phyloP scores from a whole-genome alignment of 768 basidiomycete genomes.

The Tremella mesenterica region DNA sequence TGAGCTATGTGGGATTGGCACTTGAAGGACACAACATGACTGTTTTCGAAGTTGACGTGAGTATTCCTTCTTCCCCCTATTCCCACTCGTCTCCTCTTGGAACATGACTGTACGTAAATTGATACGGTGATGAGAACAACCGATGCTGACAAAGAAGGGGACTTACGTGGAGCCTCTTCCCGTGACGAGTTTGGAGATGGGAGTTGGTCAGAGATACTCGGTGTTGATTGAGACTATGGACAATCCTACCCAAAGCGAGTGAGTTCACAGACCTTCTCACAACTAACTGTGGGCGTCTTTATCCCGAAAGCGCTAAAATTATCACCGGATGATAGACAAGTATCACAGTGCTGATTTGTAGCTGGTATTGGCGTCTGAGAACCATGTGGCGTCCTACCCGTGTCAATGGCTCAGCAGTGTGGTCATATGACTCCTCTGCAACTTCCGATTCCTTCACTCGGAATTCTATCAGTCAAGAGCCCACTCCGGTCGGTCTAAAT shows the following conservation, averaged over 20 bases:
- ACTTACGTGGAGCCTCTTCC: slow-evolving; percentile 6
- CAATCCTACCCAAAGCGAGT: slow-evolving; percentile 1
- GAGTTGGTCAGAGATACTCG: slow-evolving; percentile 5
- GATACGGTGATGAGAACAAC: not conserved
- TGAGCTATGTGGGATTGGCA: slow-evolving; percentile 2
- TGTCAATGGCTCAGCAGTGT: slow-evolving; percentile 3
- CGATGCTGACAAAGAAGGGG: not conserved
- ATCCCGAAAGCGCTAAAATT: no score
- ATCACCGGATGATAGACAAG: not conserved
- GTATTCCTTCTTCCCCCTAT: not conserved
- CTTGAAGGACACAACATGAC: slow-evolving; percentile 14
- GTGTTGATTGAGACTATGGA: slow-evolving; percentile 5
- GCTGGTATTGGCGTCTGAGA: slow-evolving; percentile 2
- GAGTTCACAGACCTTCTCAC: not conserved
- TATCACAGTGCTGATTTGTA: not conserved
- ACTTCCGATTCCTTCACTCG: not conserved
- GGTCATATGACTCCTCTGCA: not conserved
- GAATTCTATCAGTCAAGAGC: not conserved
- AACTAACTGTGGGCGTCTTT: no score
- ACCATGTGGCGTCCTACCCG: slow-evolving; percentile 5
- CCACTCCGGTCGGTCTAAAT: not conserved
- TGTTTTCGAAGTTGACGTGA: slow-evolving; percentile 11
- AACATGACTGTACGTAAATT: no score
- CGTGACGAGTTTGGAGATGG: slow-evolving; percentile 4
- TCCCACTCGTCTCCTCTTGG: not conserved